Evolutionary conservation across 768 basidiomycete genomes (phyloP), one percentile per base, ranked within the genome.

Genomic region (Roridomyces roridus): DNA sequence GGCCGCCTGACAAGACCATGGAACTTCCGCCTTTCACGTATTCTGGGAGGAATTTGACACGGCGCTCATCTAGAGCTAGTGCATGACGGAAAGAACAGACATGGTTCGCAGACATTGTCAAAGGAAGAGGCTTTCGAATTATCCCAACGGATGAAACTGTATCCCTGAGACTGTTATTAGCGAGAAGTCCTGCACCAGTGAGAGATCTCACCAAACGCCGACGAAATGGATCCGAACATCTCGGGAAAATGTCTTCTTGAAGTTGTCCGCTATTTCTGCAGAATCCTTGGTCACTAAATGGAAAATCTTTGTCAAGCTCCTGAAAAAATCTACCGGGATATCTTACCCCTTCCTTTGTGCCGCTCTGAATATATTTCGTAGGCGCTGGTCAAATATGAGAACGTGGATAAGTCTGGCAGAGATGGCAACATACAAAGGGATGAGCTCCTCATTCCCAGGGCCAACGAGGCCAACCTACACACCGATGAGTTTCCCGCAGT

Each of bases 391-490:
- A 18, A 42, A 36, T 26, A 35, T n/a, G 15, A 12, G 15, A 6
- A 28, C 31, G 28, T 46, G 43, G n/a, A 18, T 6, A 26, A 28
- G 7, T n/a, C 15, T n/a, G n/a, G n/a, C n/a, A n/a, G n/a, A n/a
- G 9, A 18, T 10, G 29, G 23, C 18, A 23, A 59, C 65, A 10
- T 51, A 67, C 66, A 68, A 68, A 3, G 67, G 64, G 31, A 76
- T 72, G 39, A 74, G 74, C 29, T 69, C 68, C 25, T 74, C 62
- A 2, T 74, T 74, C 15, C 61, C 67, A 6, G 57, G 63, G 23
- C 57, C 46, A 43, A 75, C 62, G 34, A 75, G 61, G 4, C 75
- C 75, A 34, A 76, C 66, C 75, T n/a, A n/a, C n/a, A n/a, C n/a
- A n/a, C n/a, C n/a, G n/a, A n/a, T 75, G 28, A 25, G 9, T 34